Conservation (phyloP, 257 asterid species). For the Jaltomata sinuosa region DNA sequence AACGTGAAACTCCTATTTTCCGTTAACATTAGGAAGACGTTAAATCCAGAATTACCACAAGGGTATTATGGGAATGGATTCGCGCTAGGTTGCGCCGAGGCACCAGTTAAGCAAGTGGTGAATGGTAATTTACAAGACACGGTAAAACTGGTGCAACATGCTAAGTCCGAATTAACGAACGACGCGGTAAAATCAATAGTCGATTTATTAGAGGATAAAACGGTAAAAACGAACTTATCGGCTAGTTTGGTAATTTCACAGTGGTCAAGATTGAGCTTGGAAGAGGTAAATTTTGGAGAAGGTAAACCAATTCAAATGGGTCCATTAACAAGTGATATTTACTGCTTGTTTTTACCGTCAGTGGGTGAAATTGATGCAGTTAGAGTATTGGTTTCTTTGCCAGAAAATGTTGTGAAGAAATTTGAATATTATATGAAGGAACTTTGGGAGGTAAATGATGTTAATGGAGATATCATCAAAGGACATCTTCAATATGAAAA, state of each 20-base stretch:
- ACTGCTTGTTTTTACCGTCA: slow-evolving; percentile 63
- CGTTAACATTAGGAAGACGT: slow-evolving; percentile 27
- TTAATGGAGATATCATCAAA: slow-evolving; percentile 24
- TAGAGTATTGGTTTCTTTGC: slow-evolving; percentile 67
- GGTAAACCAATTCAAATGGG: slow-evolving; percentile 78
- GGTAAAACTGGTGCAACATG: slow-evolving; percentile 54
- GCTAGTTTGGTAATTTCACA: slow-evolving; percentile 67
- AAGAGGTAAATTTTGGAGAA: slow-evolving; percentile 69
- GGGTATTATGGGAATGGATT: slow-evolving; percentile 86
- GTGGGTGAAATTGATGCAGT: slow-evolving; percentile 29
- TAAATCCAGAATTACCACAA: slow-evolving; percentile 20
- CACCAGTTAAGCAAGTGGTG: slow-evolving; percentile 33
- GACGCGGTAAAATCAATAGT: slow-evolving; percentile 45
- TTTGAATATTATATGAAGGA: slow-evolving; percentile 61
- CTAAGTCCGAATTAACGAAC: slow-evolving; percentile 26
- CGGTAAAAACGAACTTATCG: slow-evolving; percentile 28
- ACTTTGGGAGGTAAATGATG: slow-evolving; percentile 3
- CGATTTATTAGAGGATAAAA: slow-evolving; percentile 43
- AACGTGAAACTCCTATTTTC: slow-evolving; percentile 58
- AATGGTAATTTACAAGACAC: slow-evolving; percentile 27
- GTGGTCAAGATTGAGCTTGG: slow-evolving; percentile 75
- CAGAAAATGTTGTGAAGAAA: slow-evolving; percentile 33
- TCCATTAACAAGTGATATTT: slow-evolving; percentile 53
- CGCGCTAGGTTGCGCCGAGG: slow-evolving; percentile 61
- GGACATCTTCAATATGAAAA: slow-evolving; percentile 21